Percentiles rank a stretch among this genome's conserved stretches.
These are phyloP conservation scores for Beauveria varroae DNA, from an alignment of 2,329 filamentous ascomycete genomes.

Conservation along the genomic window DNA sequence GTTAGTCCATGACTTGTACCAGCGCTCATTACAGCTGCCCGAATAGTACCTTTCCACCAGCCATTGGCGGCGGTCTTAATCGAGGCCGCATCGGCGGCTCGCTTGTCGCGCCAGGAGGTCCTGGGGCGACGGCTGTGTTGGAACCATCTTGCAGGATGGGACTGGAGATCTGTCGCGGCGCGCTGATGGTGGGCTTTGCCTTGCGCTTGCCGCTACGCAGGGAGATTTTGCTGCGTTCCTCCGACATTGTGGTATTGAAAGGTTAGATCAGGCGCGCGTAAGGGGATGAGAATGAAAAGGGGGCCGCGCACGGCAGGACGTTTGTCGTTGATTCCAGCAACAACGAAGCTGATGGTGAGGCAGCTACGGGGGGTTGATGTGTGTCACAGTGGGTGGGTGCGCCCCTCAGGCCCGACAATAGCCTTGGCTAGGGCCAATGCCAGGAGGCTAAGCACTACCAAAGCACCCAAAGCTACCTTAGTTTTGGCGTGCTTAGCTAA, in stretches of 20 bases:
- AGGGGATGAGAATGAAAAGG: not conserved
- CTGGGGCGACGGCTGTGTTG: constrained; percentile 18
- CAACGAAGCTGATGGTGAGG: not conserved
- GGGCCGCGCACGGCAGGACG: not conserved
- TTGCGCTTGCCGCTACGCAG: constrained; percentile 57
- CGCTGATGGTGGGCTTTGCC: constrained; percentile 53
- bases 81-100: constrained; percentile 30
- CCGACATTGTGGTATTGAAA: constrained; percentile 42
- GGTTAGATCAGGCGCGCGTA: not conserved
- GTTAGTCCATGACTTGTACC: constrained; percentile 10
- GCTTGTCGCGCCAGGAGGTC: constrained; percentile 16
- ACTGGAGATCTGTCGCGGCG: constrained; percentile 54
- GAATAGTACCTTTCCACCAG: constrained; percentile 46
- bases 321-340: constrained; percentile 2
- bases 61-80: constrained; percentile 40
- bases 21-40: not conserved
- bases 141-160: constrained; percentile 47
- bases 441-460: too few relatives aligned
- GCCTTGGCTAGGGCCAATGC: too few relatives aligned
- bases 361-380: not conserved
- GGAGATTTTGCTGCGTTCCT: constrained; percentile 55
- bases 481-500: too few relatives aligned
- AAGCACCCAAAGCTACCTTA: too few relatives aligned
- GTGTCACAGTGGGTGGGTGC: too few relatives aligned
- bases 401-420: too few relatives aligned